Conservation (phyloP, 108 stramenopile genomes). For the Cyclostephanos tholiformis region DNA sequence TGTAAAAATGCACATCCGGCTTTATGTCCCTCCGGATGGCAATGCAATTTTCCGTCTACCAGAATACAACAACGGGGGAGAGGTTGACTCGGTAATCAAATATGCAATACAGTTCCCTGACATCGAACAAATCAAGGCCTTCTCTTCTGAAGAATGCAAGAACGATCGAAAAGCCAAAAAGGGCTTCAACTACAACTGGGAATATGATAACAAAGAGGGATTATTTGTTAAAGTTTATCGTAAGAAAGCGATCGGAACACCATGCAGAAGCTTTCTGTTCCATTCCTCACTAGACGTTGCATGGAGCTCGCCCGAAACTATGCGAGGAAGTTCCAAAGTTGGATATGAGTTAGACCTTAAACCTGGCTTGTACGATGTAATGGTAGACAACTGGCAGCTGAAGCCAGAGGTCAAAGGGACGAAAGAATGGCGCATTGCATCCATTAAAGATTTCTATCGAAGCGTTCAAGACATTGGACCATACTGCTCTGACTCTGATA, state of each 20-base stretch:
- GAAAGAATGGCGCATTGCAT: constrained; percentile 36
- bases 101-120: constrained; percentile 30
- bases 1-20: constrained; percentile 35
- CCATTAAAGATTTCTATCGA: constrained; percentile 27
- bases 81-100: constrained; percentile 36
- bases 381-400: constrained; percentile 36
- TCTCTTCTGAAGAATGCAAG: constrained; percentile 32
- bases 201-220: constrained; percentile 20
- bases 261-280: constrained; percentile 45
- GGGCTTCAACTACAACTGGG: constrained; percentile 50
- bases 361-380: constrained; percentile 40
- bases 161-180: constrained; percentile 31
- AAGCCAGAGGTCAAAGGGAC: constrained; percentile 29
- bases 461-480: constrained; percentile 37
- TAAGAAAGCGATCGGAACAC: constrained; percentile 52
- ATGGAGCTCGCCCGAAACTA: constrained; percentile 29
- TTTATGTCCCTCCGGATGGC: constrained; percentile 47
- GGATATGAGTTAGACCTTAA: constrained; percentile 34
- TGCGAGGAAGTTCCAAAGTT: constrained; percentile 18
- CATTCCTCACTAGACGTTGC: constrained; percentile 25
- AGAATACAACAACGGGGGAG: constrained; percentile 46
- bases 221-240: constrained; percentile 30
- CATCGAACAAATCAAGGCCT: constrained; percentile 22
- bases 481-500: constrained; percentile 41
- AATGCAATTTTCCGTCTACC: constrained; percentile 41